phyloP scores from a whole-genome alignment of 495 filamentous ascomycete species.

The Cladorrhinum samala region DNA sequence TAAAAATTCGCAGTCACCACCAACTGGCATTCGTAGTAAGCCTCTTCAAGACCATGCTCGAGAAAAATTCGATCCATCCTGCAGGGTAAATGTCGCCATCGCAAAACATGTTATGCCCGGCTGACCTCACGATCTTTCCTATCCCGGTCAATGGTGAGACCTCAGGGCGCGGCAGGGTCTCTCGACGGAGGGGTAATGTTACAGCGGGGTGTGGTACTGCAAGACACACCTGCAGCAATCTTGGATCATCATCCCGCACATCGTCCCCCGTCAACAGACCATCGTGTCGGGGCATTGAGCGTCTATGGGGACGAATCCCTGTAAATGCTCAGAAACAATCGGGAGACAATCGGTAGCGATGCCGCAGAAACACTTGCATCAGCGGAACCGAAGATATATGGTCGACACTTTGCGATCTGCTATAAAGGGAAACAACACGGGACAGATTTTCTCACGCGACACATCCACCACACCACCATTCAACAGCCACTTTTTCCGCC shows the following conservation, averaged over 20 bases:
- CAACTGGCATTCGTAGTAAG: too few species aligned
- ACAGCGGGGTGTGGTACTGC: conserved; percentile 5
- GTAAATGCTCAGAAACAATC: neutral
- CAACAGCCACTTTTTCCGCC: neutral
- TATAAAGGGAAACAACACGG: too few species aligned
- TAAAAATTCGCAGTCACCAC: too few species aligned
- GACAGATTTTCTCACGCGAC: neutral
- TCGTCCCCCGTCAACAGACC: neutral
- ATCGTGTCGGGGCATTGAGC: neutral
- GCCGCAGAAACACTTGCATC: neutral
- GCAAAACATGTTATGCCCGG: neutral
- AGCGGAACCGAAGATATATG: neutral
- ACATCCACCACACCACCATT: neutral
- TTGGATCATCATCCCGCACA: conserved; percentile 4
- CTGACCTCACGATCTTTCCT: conserved; percentile 19
- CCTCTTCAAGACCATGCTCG: too few species aligned
- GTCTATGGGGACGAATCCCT: neutral
- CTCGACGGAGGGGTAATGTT: neutral
- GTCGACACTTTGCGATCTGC: too few species aligned
- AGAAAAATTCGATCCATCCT: neutral
- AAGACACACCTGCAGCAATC: conserved; percentile 9
- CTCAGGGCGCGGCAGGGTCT: conserved; percentile 1
- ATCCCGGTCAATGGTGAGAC: conserved; percentile 18
- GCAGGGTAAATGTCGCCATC: conserved; percentile 14
- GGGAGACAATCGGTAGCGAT: neutral